Base-by-base conservation (phyloP, 73 alveolate species). In the Paramecium sexaurelia region DNA sequence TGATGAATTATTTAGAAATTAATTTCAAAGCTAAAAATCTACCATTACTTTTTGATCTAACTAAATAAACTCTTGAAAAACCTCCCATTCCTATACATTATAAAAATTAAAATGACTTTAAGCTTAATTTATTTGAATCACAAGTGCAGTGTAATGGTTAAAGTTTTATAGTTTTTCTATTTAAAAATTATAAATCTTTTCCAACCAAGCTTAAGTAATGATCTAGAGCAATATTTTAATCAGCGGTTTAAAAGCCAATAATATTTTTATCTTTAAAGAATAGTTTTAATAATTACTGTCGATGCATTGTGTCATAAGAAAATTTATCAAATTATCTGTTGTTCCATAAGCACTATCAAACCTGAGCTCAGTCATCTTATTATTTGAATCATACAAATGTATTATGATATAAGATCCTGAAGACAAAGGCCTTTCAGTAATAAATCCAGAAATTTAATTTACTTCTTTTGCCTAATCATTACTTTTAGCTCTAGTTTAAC, bases 41-140 rank as follows among this genome's bases (percentile, higher is more conserved):
- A 9, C 90, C 90, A 78, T 78, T 78, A 7, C 41, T 39, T 78
- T 78, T 78, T 24, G 90, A 78, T 78, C 90, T 78, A 36, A 78
- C 90, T 78, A 78, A 78, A 45, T 39, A 78, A 2, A 78, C 90
- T 41, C 90, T 36, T 4, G 90, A 78, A 41, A 78, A 78, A 5
- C 90, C 90, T 9, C 90, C 90, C 90, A 78, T 78, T 39, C 90
- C 90, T 11, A 78, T 78, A 22, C 90, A 78, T 78, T 78, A 29
- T 33, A 78, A 43, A 24, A 78, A 41, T 19, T 41, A 19, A 40
- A 78, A 78, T 9, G 61, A 29, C 7, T 78, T 78, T 24, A 78
- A 33, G n/a, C 83, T 61, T 24, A 61, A 8, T 29, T 22, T 22
- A 5, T 33, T 22, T 8, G 33, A 17, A 24, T 78, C 90, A 5